Conservation (phyloP, 75 land plant species). For the Pinus taeda region DNA sequence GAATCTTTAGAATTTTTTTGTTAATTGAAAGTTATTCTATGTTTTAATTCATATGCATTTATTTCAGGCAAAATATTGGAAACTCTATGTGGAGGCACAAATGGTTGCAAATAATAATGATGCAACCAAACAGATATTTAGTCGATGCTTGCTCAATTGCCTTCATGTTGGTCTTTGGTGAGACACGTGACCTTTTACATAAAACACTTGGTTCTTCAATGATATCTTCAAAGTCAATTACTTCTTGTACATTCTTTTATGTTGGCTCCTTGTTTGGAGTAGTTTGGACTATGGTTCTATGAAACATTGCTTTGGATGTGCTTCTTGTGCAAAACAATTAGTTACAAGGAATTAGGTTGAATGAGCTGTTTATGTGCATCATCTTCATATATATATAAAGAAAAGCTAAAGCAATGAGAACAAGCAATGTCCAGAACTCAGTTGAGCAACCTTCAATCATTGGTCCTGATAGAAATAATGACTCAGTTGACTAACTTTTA, state of each 20-base stretch:
- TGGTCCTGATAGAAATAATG: too few relatives aligned
- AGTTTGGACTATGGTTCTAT: too few relatives aligned
- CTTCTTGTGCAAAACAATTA: not conserved
- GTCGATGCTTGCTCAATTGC: slow-evolving; percentile 87
- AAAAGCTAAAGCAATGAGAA: too few relatives aligned
- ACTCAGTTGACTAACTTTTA: too few relatives aligned
- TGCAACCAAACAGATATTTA: slow-evolving; percentile 88
- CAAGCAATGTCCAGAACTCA: too few relatives aligned
- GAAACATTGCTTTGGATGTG: not conserved
- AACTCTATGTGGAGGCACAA: slow-evolving; percentile 91
- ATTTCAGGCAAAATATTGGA: slow-evolving; percentile 93
- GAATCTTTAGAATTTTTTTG: not conserved
- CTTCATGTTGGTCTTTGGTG: slow-evolving; percentile 88
- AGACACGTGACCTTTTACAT: slow-evolving; percentile 11
- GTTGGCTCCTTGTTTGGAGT: not conserved
- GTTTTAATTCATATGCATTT: not conserved
- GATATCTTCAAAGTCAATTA: not conserved
- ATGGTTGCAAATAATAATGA: slow-evolving; percentile 92
- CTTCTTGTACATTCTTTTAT: not conserved
- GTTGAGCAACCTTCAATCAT: too few relatives aligned
- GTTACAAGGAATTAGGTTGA: not conserved
- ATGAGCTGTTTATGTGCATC: not conserved
- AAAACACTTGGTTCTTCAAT: not conserved
- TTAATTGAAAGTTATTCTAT: not conserved
- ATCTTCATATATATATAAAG: too few relatives aligned